A percentile compares a stretch with the other conserved stretches of the same genome.
Conservation (phyloP, 768 basidiomycete genomes). For the Hemileccinum impolitum region DNA sequence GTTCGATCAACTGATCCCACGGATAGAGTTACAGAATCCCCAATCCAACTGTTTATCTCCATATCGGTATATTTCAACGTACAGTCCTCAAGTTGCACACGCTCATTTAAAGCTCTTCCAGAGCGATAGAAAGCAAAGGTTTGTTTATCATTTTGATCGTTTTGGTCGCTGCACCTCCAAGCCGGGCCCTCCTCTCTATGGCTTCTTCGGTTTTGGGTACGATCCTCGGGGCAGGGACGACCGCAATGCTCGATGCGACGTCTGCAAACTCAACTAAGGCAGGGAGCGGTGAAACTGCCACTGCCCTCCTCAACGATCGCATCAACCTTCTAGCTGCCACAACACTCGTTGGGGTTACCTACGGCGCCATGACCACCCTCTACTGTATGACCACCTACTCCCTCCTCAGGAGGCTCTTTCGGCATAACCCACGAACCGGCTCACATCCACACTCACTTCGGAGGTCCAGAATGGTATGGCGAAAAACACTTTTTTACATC, state of each 20-base stretch:
- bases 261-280: conserved; percentile 7
- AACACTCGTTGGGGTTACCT: conserved; percentile 20
- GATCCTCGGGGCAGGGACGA: conserved; percentile 3
- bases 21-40: neutral
- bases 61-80: conserved; percentile 5
- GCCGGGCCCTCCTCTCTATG: conserved; percentile 3
- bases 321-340: conserved; percentile 24
- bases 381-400: conserved; percentile 17
- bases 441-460: conserved; percentile 6
- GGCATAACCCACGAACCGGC: conserved; percentile 1
- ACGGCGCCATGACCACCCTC: conserved; percentile 20
- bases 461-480: conserved; percentile 3
- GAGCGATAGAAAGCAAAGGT: conserved; percentile 7
- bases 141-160: conserved; percentile 13
- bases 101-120: conserved; percentile 23
- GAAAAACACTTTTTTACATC: conserved; percentile 27
- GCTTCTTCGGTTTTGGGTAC: neutral
- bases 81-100: conserved; percentile 19
- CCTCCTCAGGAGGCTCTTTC: conserved; percentile 21
- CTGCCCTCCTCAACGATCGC: conserved; percentile 19
- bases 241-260: conserved; percentile 6
- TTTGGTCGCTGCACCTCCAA: conserved; percentile 9
- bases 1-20: conserved; percentile 14
- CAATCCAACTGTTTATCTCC: conserved; percentile 10
- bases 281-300: neutral